Conservation (phyloP, 345 rosid genomes). For the Reutealis trisperma region DNA sequence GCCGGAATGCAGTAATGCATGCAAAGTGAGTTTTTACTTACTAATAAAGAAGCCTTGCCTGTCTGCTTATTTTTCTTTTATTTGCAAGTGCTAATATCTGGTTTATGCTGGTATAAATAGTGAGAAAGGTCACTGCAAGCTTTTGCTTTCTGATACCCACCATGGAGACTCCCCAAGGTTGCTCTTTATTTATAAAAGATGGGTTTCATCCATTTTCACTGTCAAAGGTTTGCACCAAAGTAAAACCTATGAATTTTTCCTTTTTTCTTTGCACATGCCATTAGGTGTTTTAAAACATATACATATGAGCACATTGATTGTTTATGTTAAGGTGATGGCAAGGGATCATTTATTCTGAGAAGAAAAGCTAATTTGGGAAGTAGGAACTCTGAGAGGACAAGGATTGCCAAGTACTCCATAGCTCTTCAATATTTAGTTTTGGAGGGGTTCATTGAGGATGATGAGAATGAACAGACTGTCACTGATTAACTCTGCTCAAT, state of each 20-base stretch:
- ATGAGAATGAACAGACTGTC: slow-evolving; percentile 10
- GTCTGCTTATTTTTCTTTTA: background rate
- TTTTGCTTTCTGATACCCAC: slow-evolving; percentile 68
- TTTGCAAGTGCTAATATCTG: background rate
- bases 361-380: slow-evolving; percentile 28
- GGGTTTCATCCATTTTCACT: slow-evolving; percentile 60
- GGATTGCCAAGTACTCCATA: slow-evolving; percentile 57
- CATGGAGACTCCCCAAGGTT: slow-evolving; percentile 67
- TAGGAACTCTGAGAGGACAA: slow-evolving; percentile 18
- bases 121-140: slow-evolving; percentile 45
- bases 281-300: background rate
- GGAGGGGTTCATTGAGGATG: slow-evolving; percentile 49
- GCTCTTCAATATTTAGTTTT: slow-evolving; percentile 45
- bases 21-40: slow-evolving; percentile 53
- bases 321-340: slow-evolving; percentile 55
- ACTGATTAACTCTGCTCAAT: background rate
- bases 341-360: slow-evolving; percentile 61
- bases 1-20: slow-evolving; percentile 60
- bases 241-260: background rate
- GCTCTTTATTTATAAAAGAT: slow-evolving; percentile 74
- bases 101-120: slow-evolving; percentile 21
- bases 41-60: background rate
- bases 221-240: slow-evolving; percentile 49
- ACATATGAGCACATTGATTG: background rate
- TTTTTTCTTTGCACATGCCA: background rate